These are phyloP conservation scores for Penicillium griseofulvum DNA, from an alignment of 2,329 filamentous ascomycete genomes.

Conservation along the genomic window DNA sequence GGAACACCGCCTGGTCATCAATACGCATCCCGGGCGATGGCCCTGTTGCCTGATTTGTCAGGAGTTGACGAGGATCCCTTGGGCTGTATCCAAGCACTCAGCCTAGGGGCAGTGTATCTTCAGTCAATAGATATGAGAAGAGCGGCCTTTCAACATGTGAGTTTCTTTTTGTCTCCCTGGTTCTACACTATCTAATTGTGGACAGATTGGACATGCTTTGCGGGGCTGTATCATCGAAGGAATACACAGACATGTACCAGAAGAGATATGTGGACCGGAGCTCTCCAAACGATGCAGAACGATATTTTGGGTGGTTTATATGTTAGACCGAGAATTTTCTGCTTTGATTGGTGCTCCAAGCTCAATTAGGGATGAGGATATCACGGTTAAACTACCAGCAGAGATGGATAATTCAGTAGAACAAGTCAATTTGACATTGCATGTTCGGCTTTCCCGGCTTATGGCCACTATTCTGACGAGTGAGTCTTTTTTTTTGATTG, in stretches of 20 bases:
- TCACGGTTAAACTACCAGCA: conserved; percentile 25
- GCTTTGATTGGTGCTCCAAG: conserved; percentile 28
- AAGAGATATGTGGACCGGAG: conserved; percentile 22
- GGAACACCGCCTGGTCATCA: conserved; percentile 38
- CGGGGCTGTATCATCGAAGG: conserved; percentile 30
- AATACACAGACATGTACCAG: conserved; percentile 28
- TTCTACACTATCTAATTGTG: not conserved
- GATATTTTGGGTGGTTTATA: conserved; percentile 32
- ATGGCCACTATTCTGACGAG: conserved; percentile 30
- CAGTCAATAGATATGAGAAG: conserved; percentile 45
- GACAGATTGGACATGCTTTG: conserved; percentile 29
- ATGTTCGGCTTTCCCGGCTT: conserved; percentile 26
- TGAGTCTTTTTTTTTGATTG: not conserved
- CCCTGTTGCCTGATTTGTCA: conserved; percentile 39
- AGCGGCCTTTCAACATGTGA: conserved; percentile 41
- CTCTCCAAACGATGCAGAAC: conserved; percentile 25
- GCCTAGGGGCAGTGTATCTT: conserved; percentile 39
- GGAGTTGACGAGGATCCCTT: conserved; percentile 32
- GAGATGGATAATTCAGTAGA: conserved; percentile 23
- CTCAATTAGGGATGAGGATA: conserved; percentile 30
- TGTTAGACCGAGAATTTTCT: conserved; percentile 30
- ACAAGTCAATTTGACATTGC: conserved; percentile 23
- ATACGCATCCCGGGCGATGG: conserved; percentile 42
- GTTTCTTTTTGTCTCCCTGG: conserved; percentile 5
- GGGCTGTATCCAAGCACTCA: conserved; percentile 35